A percentile compares a stretch with the other conserved stretches of the same genome.
Evolutionary conservation across 768 basidiomycete species (phyloP).

Genomic region (Ephemerocybe angulata): DNA sequence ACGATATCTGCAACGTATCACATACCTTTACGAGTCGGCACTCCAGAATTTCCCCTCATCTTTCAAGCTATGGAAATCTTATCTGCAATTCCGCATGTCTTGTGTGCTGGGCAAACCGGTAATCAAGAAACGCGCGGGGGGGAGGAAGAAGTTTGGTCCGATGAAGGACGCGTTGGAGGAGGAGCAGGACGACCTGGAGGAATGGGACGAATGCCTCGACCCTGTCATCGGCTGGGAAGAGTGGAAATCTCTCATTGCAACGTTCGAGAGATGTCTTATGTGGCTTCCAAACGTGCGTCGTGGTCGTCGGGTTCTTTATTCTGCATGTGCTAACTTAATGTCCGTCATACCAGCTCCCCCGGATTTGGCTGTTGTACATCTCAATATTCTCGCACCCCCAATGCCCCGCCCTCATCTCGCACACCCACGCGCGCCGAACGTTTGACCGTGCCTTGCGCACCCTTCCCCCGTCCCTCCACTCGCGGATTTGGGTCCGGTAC

Average conservation of each 20-base stretch:
- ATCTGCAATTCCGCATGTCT: constrained; percentile 76
- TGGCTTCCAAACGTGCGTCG: constrained; percentile 82
- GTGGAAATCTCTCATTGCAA: constrained; percentile 85
- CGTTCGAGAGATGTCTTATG: constrained; percentile 90
- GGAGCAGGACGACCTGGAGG: constrained; percentile 71
- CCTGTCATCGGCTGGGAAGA: constrained; percentile 93
- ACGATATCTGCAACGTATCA: constrained; percentile 75
- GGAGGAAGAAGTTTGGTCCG: constrained; percentile 87
- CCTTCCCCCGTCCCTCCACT: constrained; percentile 88
- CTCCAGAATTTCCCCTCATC: constrained; percentile 82
- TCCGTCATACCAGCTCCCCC: constrained; percentile 63
- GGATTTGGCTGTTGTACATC: constrained; percentile 91
- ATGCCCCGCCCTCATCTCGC: constrained; percentile 79
- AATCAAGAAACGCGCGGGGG: constrained; percentile 73
- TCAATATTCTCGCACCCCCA: constrained; percentile 85
- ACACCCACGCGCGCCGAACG: constrained; percentile 89
- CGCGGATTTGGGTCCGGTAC: constrained; percentile 89
- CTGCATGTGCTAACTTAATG: constrained; percentile 7
- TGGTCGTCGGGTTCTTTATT: constrained; percentile 21
- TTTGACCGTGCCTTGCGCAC: constrained; percentile 94
- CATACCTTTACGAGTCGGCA: constrained; percentile 93
- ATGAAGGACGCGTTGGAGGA: constrained; percentile 89
- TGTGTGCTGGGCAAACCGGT: constrained; percentile 81
- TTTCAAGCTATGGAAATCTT: constrained; percentile 96
- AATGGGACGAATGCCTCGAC: constrained; percentile 86